Base-by-base conservation (phyloP, 1,284 basidiomycete genomes). In the Phellinidium pouzarii region DNA sequence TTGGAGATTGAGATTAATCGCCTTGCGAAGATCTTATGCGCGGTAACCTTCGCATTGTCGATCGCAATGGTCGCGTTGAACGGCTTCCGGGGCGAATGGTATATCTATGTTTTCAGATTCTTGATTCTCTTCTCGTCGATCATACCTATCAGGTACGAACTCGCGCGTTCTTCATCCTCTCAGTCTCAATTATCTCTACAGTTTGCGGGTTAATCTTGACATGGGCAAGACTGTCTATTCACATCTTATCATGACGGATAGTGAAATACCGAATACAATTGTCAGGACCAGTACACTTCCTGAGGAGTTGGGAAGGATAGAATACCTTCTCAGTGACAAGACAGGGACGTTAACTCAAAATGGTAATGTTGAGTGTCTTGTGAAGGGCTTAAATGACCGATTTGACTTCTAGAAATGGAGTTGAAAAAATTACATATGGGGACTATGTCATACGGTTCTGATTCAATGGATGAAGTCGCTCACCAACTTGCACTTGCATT, bases 141-240 rank as follows among this genome's bases (percentile, higher is more conserved):
- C 68, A 99, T 99, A 63, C 96, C 96, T 23, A 99, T 99, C 72
- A 94, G 91, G 93, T 91, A 46, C 57, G 84, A 68, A 23, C 19
- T 17, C 12, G 7, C 37, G 14, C 19, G 12, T 17, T 17, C 6
- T 22, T 34, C 46, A 25, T 37, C 46, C 48, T 17, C 29, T 8
- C 23, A 40, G 11, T 45, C 34, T 51, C 19, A 37, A 20, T 14
- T 36, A 29, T 36, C 17, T 8, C 50, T 22, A 45, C 55, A 97
- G 93, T 76, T 74, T 99, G 49, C 89, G 96, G 23, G 95, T 99
- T 56, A 99, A 99, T 63, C 77, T 99, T 47, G 96, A 99, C 67
- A 98, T 99, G 94, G 96, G 95, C 56, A 99, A 99, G 73, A 98
- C 94, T 0, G 91, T 98, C 40, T 99, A 99, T 63, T 92, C 93